Percentiles rank a stretch among this genome's conserved stretches.
phyloP scores from a whole-genome alignment of 2,329 filamentous ascomycete species.

The Pseudomassariella vexata region DNA sequence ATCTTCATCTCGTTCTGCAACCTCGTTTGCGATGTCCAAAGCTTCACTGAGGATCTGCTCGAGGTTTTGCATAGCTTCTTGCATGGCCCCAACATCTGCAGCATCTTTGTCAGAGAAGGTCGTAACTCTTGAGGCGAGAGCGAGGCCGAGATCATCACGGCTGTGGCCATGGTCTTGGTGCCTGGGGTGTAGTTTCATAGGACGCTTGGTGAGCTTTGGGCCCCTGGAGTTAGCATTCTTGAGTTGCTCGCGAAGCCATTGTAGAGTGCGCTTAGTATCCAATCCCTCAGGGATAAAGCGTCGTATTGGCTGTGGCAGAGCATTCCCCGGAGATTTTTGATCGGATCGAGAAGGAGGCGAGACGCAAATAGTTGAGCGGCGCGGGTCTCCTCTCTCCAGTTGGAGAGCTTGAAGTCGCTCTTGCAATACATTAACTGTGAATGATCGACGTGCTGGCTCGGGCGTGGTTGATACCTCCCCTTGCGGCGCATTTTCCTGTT shows the following conservation, averaged over 20 bases:
- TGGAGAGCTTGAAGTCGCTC: background rate
- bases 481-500: too few species aligned
- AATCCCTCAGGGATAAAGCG: constrained; percentile 8
- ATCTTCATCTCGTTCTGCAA: constrained; percentile 24
- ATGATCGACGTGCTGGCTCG: background rate
- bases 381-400: background rate
- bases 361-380: constrained; percentile 7
- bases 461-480: constrained; percentile 1
- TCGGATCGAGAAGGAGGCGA: constrained; percentile 7
- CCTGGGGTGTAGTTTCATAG: constrained; percentile 16
- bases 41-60: constrained; percentile 42
- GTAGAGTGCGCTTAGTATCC: constrained; percentile 14
- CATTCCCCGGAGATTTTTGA: too few species aligned
- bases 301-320: too few species aligned
- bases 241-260: constrained; percentile 22
- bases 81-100: constrained; percentile 16
- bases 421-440: background rate
- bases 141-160: constrained; percentile 6
- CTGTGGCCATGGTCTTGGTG: constrained; percentile 14
- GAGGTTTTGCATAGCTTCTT: constrained; percentile 27
- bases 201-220: constrained; percentile 18
- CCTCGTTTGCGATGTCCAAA: constrained; percentile 35
- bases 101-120: constrained; percentile 19
- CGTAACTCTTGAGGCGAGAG: constrained; percentile 14
- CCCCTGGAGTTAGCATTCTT: constrained; percentile 11